Percentiles rank a stretch among this genome's conserved stretches.
These are phyloP conservation scores for Stachybotrys chlorohalonatus DNA, from an alignment of 2,329 filamentous ascomycete genomes.

Conservation along the genomic window DNA sequence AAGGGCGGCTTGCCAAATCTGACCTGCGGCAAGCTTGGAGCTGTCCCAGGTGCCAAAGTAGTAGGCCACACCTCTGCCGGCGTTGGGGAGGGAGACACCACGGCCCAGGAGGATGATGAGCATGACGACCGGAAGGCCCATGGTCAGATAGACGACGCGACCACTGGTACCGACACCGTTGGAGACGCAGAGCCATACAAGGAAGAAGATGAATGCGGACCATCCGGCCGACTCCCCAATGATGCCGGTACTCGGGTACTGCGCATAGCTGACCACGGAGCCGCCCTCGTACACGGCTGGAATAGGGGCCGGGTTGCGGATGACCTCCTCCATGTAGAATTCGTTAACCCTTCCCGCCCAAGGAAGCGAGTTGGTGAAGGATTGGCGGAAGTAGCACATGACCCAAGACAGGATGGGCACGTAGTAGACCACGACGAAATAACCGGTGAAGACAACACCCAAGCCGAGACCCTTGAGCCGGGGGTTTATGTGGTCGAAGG, in stretches of 20 bases:
- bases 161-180: slow-evolving; percentile 45
- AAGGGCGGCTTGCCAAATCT: slow-evolving; percentile 41
- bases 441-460: slow-evolving; percentile 38
- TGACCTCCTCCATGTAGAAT: slow-evolving; percentile 35
- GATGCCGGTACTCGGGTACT: slow-evolving; percentile 31
- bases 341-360: slow-evolving; percentile 36
- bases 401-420: slow-evolving; percentile 45
- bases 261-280: slow-evolving; percentile 23
- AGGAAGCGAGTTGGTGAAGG: slow-evolving; percentile 41
- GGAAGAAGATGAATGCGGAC: slow-evolving; percentile 45
- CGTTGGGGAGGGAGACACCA: slow-evolving; percentile 39
- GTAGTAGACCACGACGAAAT: slow-evolving; percentile 43
- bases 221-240: slow-evolving; percentile 45
- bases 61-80: slow-evolving; percentile 36
- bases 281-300: slow-evolving; percentile 2
- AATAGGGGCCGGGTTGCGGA: slow-evolving; percentile 13
- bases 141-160: slow-evolving; percentile 46
- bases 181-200: slow-evolving; percentile 49
- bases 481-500: slow-evolving; percentile 37
- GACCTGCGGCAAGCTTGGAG: slow-evolving; percentile 23
- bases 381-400: slow-evolving; percentile 45
- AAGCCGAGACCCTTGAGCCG: slow-evolving; percentile 42
- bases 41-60: slow-evolving; percentile 28
- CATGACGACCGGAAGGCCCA: slow-evolving; percentile 44
- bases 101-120: slow-evolving; percentile 42